Base-by-base conservation (phyloP, 1,139 yeast genomes). In the Saccharomyces pastorianus region DNA sequence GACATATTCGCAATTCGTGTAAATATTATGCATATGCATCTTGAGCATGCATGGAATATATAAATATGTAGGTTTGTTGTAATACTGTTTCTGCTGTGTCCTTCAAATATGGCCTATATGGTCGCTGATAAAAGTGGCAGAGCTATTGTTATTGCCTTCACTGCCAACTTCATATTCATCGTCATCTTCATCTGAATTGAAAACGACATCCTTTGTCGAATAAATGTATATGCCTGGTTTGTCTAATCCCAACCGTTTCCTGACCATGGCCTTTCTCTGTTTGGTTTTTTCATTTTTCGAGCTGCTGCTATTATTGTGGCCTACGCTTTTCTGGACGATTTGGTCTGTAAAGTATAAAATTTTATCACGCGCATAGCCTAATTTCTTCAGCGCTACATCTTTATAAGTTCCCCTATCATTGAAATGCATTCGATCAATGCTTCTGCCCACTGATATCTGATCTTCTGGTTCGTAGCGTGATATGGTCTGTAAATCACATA, bases 121-220 rank as follows among this genome's bases (percentile, higher is more conserved):
- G 44, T 17, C 13, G n/a, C n/a, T 38, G 44, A 26, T 17, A 11
- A 38, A 17, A 9, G 25, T 9, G 7, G 7, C 13, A 9, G 25
- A 8, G 26, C 2, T 20, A 26, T 13, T 13, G n/a, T 34, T 9
- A 34, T 14, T 34, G 14, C 17, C 9, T 14, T 34, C 23, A 5
- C 14, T 17, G 42, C 14, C 23, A 6, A 7, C 23, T 34, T 14
- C 42, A 34, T 34, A 9, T 9, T 34, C 13, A 14, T 17, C 11
- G 17, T 38, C 44, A 6, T 57, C 61, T 20, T 55, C 63, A 34
- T 70, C 73, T 25, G 68, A 68, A 55, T 75, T 76, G 53, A 81
- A 71, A 2, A 76, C 76, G 2, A 82, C 84, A 56, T 81, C 81
- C 58, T 76, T 79, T 29, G 82, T 76, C 0, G 83, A 73, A 61